Conservation (phyloP, 129 eudicot species). For the Dittrichia graveolens region DNA sequence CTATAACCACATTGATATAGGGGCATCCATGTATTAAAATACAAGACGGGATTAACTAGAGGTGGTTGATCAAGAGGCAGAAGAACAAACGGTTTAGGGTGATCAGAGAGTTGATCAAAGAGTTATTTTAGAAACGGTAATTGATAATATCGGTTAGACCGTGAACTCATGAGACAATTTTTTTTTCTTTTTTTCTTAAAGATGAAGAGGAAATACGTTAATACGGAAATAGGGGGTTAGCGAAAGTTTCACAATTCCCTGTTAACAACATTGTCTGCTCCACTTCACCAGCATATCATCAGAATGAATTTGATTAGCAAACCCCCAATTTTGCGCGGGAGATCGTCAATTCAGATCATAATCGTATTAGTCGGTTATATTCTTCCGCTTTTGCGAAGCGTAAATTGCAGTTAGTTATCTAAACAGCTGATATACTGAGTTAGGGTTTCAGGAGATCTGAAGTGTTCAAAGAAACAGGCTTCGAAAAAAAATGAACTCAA, state of each 20-base stretch:
- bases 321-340: constrained; percentile 24
- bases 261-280: constrained; percentile 60
- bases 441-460: constrained; percentile 46
- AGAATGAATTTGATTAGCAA: constrained; percentile 18
- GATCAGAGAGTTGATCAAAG: too few relatives aligned
- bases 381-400: neutral
- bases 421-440: constrained; percentile 7
- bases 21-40: too few relatives aligned
- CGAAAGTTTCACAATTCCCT: constrained; percentile 60
- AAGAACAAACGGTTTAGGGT: too few relatives aligned
- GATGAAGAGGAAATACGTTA: too few relatives aligned
- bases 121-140: too few relatives aligned
- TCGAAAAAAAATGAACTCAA: constrained; percentile 68
- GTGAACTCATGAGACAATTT: too few relatives aligned
- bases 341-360: constrained; percentile 33
- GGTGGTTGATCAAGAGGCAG: too few relatives aligned
- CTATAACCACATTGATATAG: too few relatives aligned
- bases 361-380: constrained; percentile 26
- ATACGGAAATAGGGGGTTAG: constrained; percentile 43
- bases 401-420: neutral
- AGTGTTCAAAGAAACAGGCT: constrained; percentile 76
- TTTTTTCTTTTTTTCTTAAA: too few relatives aligned
- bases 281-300: constrained; percentile 38
- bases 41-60: too few relatives aligned
- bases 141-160: too few relatives aligned